Evolutionary conservation across 2,329 filamentous ascomycete species (phyloP).

Genomic region (Cladosporium sp.): DNA sequence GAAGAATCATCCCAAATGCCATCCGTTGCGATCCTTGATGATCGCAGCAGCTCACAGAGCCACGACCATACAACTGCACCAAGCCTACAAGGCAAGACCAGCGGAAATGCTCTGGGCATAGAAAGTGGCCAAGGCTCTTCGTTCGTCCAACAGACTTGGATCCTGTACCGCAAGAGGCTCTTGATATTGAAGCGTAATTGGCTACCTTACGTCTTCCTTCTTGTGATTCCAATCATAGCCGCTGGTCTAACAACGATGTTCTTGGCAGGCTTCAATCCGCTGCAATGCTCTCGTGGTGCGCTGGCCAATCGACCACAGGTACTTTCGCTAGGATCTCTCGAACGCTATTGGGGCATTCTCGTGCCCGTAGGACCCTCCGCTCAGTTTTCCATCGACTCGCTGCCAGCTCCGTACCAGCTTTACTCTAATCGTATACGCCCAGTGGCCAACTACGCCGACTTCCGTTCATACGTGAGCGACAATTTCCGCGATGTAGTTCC

Average conservation of each 20-base stretch:
- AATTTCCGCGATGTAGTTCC: constrained; percentile 68
- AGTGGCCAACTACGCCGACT: constrained; percentile 63
- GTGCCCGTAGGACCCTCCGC: constrained; percentile 40
- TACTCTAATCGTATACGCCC: constrained; percentile 44
- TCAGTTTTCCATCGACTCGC: constrained; percentile 28
- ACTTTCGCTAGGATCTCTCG: constrained; percentile 24
- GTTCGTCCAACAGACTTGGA: constrained; percentile 64
- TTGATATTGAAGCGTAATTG: constrained; percentile 76
- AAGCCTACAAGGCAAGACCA: constrained; percentile 27
- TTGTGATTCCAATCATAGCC: constrained; percentile 74
- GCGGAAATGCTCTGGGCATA: constrained; percentile 20
- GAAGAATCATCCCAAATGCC: constrained; percentile 42
- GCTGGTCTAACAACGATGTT: constrained; percentile 78
- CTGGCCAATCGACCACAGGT: constrained; percentile 26
- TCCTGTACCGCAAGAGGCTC: constrained; percentile 73
- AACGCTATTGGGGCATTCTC: constrained; percentile 18
- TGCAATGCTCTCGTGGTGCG: constrained; percentile 47
- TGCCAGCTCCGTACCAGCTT: constrained; percentile 12
- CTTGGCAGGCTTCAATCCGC: constrained; percentile 50
- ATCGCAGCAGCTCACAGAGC: constrained; percentile 21
- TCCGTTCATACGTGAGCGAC: constrained; percentile 62
- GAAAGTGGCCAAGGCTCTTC: constrained; percentile 66
- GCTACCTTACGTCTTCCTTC: constrained; percentile 69
- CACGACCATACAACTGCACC: constrained; percentile 23
- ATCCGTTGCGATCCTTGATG: not conserved